Evolutionary conservation across 2,329 filamentous ascomycete species (phyloP).

Genomic region (Penicillium sclerotigenum): DNA sequence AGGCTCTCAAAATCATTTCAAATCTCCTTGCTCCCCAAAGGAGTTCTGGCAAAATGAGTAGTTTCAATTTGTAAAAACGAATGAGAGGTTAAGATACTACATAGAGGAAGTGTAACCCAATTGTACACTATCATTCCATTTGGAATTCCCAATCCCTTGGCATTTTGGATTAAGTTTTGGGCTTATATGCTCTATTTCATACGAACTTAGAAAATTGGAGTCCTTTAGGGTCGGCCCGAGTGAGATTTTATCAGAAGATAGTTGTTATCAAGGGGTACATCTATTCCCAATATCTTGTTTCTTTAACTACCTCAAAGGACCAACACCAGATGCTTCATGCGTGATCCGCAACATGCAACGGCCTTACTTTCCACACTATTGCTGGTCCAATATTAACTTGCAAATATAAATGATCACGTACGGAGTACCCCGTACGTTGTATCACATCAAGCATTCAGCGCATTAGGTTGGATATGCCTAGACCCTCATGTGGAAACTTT

Average conservation of each 20-base stretch:
- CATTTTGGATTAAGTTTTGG: background rate
- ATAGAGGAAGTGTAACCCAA: background rate
- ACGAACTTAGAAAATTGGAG: background rate
- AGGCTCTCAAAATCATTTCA: background rate
- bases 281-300: background rate
- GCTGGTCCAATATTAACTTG: no score
- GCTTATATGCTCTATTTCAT: background rate
- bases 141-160: constrained; percentile 2
- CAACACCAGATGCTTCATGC: background rate
- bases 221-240: background rate
- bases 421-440: background rate
- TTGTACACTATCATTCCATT: constrained; percentile 1
- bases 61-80: background rate
- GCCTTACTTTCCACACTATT: background rate
- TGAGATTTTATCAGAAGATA: background rate
- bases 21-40: background rate
- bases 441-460: background rate
- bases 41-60: background rate
- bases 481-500: background rate
- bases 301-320: background rate
- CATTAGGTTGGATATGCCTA: background rate
- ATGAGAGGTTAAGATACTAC: background rate
- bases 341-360: background rate
- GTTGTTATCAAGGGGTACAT: background rate
- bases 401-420: background rate